Percentiles rank a stretch among this genome's conserved stretches.
Evolutionary conservation across 352 stramenopile genomes (phyloP).

Genomic region (Phytophthora capsici): DNA sequence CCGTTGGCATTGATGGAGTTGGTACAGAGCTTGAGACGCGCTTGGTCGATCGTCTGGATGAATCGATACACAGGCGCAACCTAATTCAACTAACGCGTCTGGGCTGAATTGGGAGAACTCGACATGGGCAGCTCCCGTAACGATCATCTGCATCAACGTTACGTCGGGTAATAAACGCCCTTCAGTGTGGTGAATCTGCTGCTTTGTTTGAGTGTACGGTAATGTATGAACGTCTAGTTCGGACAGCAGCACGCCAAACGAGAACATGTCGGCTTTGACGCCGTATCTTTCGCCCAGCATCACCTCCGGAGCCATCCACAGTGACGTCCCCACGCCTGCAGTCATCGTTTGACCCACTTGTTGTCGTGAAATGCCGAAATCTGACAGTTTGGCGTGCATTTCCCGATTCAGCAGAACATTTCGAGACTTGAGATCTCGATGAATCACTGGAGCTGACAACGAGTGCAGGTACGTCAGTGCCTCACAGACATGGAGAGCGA

Average conservation of each 20-base stretch:
- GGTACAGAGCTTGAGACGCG: conserved; percentile 29
- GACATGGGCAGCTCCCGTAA: conserved; percentile 14
- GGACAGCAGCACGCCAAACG: conserved; percentile 40
- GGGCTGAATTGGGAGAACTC: conserved; percentile 25
- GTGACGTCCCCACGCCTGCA: conserved; percentile 23
- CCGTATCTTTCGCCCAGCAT: conserved; percentile 25
- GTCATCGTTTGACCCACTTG: conserved; percentile 41
- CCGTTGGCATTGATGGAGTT: conserved; percentile 13
- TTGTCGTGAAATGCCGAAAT: conserved; percentile 66
- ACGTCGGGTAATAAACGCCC: conserved; percentile 14
- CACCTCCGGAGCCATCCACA: conserved; percentile 29
- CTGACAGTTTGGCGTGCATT: conserved; percentile 61
- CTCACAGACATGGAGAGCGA: conserved; percentile 40
- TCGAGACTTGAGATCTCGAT: conserved; percentile 48
- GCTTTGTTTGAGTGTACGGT: conserved; percentile 48
- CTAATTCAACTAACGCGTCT: not conserved
- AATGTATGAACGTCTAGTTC: conserved; percentile 54
- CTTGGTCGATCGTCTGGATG: conserved; percentile 13
- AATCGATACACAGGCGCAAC: not conserved
- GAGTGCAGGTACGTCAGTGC: conserved; percentile 36
- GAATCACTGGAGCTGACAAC: conserved; percentile 29
- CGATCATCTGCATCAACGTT: conserved; percentile 26
- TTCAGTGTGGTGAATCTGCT: conserved; percentile 15
- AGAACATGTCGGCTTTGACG: conserved; percentile 26
- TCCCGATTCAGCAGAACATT: conserved; percentile 38